Evolutionary conservation across 345 rosid species (phyloP), one percentile per base, ranked within the genome.

Genomic region (Brassica carinata): DNA sequence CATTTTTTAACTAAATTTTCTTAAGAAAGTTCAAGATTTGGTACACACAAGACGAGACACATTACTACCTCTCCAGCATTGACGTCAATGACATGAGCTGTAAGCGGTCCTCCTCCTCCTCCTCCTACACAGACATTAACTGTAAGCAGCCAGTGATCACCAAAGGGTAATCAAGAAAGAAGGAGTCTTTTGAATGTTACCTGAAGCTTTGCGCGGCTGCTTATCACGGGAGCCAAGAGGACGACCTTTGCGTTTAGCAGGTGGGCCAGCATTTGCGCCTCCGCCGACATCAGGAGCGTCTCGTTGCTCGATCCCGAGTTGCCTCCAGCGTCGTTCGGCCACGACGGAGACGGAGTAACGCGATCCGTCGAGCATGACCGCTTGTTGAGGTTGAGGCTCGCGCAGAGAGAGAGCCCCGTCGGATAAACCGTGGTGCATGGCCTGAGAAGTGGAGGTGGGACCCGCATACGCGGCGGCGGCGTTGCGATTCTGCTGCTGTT

Each of bases 61-160:
- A 29, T 29, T 29, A 29, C 80, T 87, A 96, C 99, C 94, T 96
- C 97, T 48, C 99, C 99, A 11, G 88, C 81, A 66, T 87, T 83
- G 45, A 96, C 96, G 14, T 83, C 83, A 70, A 96, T 96, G 64
- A 96, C 93, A 81, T 96, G 99, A 13, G 99, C 97, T 23, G 98
- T 96, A 83, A 96, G 92, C 66, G 96, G 94, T 53, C 2, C 18
- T n/a, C 87, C 99, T 82, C 31, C 31, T 29, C 51, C 10, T 68
- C 4, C 31, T 3, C 31, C 26, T 23, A 29, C 30, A 27, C 31
- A 29, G 5, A 27, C 77, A 82, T n/a, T 45, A 43, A 43, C 5
- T 38, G 23, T 36, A 74, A 69, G 70, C 19, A 80, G 58, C 8
- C 5, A 51, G 29, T 26, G 29, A 26, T 26, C 29, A 26, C 29